Conservation (phyloP, 108 stramenopile species). For the Cyclotella choctawhatcheeana region DNA sequence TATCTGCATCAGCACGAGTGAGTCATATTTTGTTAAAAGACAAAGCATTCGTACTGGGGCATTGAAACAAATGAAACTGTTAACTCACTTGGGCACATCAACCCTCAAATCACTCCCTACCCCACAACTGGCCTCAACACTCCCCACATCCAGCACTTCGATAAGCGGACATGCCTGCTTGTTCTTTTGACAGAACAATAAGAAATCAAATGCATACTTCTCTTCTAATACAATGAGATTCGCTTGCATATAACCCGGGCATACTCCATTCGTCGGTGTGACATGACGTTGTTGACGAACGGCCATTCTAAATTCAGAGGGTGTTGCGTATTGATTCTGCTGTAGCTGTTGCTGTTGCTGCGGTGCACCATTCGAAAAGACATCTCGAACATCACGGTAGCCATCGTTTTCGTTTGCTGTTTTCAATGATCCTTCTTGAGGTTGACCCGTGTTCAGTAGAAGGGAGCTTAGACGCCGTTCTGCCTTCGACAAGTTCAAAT, state of each 20-base stretch:
- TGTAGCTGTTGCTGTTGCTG: not conserved
- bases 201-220: constrained; percentile 81
- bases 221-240: constrained; percentile 87
- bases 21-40: no score
- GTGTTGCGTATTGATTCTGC: constrained; percentile 11
- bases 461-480: constrained; percentile 20
- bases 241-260: constrained; percentile 85
- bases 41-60: not conserved
- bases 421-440: constrained; percentile 31
- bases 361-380: constrained; percentile 1
- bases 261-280: constrained; percentile 76
- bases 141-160: constrained; percentile 80
- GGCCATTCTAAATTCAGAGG: constrained; percentile 49
- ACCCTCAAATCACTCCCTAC: constrained; percentile 67
- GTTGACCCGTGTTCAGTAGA: constrained; percentile 20
- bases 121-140: constrained; percentile 34
- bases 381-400: constrained; percentile 20
- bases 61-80: not conserved
- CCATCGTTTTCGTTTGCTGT: not conserved
- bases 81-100: constrained; percentile 72
- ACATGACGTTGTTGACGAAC: constrained; percentile 52
- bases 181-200: constrained; percentile 90
- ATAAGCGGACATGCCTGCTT: constrained; percentile 87
- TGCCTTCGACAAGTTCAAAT: not conserved
- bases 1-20: constrained; percentile 53